These are phyloP conservation scores for Phytophthora syringae DNA, from an alignment of 352 stramenopile species.

Conservation along the genomic window DNA sequence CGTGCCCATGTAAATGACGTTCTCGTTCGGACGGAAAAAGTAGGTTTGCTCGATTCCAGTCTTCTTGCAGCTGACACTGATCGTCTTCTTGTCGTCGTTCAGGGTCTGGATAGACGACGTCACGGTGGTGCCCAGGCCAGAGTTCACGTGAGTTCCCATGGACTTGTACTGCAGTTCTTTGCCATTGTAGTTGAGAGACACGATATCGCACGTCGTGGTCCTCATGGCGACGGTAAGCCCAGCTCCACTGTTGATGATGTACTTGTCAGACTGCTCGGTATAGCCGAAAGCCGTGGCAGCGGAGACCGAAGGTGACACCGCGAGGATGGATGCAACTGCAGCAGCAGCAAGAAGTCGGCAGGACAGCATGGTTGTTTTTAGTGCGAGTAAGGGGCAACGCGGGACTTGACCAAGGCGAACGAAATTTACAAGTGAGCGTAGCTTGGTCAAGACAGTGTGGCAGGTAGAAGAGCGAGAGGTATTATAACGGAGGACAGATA, in stretches of 20 bases:
- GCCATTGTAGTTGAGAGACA: conserved; percentile 45
- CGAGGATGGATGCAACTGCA: conserved; percentile 13
- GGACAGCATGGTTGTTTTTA: conserved; percentile 24
- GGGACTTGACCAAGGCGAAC: conserved; percentile 1
- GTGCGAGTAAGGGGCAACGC: neutral
- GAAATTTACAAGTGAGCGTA: conserved; percentile 18
- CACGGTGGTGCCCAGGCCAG: conserved; percentile 36
- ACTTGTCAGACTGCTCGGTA: conserved; percentile 39
- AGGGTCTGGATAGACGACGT: conserved; percentile 41
- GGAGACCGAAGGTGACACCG: conserved; percentile 5
- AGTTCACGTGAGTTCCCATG: conserved; percentile 51
- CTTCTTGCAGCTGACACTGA: conserved; percentile 48
- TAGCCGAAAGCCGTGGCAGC: conserved; percentile 42
- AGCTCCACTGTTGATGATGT: conserved; percentile 39
- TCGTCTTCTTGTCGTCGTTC: conserved; percentile 46
- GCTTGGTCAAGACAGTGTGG: neutral
- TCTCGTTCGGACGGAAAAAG: conserved; percentile 54
- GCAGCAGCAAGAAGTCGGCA: conserved; percentile 19
- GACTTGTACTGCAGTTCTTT: conserved; percentile 54
- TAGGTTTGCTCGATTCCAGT: conserved; percentile 41
- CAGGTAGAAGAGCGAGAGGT: conserved; percentile 1
- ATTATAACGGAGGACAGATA: neutral
- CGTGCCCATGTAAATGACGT: conserved; percentile 62
- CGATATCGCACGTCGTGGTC: conserved; percentile 48
- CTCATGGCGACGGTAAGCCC: conserved; percentile 44